phyloP scores from a whole-genome alignment of 1,139 yeast genomes.

The Schizosaccharomyces versatilis region DNA sequence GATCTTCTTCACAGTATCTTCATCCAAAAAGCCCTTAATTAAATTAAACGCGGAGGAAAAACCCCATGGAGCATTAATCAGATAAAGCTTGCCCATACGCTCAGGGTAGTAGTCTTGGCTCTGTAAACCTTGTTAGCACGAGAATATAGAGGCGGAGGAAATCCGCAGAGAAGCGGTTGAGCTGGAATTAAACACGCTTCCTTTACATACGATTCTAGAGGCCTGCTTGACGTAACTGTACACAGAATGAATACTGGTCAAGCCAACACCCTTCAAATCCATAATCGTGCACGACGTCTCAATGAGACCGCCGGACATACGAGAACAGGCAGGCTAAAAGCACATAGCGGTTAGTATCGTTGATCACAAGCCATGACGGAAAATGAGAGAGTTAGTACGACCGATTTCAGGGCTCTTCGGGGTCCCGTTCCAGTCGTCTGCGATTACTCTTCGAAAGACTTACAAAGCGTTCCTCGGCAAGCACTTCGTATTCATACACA shows the following conservation, averaged over 20 bases:
- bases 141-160: no score
- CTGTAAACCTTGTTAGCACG: neutral
- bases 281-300: constrained; percentile 93
- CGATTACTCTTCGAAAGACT: neutral
- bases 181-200: neutral
- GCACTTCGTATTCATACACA: constrained; percentile 94
- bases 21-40: constrained; percentile 85
- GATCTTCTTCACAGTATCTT: constrained; percentile 92
- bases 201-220: constrained; percentile 35
- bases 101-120: constrained; percentile 96
- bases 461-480: constrained; percentile 46
- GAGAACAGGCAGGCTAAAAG: constrained; percentile 61
- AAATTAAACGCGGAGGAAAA: constrained; percentile 80
- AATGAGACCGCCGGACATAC: constrained; percentile 51
- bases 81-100: constrained; percentile 65
- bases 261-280: constrained; percentile 83
- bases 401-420: no score
- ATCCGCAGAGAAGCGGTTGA: neutral
- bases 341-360: neutral
- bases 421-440: neutral
- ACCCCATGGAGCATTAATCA: constrained; percentile 93
- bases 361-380: neutral
- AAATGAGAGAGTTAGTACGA: no score
- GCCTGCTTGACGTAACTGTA: constrained; percentile 80
- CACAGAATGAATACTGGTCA: constrained; percentile 65